These are phyloP conservation scores for Clitoria ternatea DNA, from an alignment of 306 rosid genomes.

Conservation along the genomic window DNA sequence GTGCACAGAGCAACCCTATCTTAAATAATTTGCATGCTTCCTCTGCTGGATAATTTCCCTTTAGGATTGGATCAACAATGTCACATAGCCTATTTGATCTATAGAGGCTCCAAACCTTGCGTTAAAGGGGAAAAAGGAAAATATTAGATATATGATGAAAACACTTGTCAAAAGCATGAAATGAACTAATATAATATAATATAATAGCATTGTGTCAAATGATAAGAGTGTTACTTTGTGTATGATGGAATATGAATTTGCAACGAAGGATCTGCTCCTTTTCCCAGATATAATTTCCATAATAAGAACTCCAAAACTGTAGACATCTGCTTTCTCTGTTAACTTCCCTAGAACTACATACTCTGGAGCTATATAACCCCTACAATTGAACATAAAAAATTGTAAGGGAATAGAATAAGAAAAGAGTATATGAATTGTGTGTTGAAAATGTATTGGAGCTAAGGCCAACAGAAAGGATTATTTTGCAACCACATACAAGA, in stretches of 20 bases:
- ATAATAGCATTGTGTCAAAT: neutral
- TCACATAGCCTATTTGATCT: constrained; percentile 24
- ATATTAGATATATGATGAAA: neutral
- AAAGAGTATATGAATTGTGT: neutral
- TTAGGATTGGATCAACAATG: constrained; percentile 27
- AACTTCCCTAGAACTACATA: constrained; percentile 61
- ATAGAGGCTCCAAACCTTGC: constrained; percentile 36
- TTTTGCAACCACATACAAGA: neutral
- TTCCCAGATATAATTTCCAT: constrained; percentile 60
- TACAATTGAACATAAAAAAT: neutral
- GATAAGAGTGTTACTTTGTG: neutral
- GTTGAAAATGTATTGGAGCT: neutral
- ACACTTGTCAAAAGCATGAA: neutral
- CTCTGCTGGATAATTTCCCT: constrained; percentile 16
- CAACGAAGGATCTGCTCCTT: constrained; percentile 33
- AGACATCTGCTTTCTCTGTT: constrained; percentile 73
- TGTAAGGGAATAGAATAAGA: neutral
- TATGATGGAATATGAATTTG: constrained; percentile 22
- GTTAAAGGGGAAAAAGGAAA: neutral
- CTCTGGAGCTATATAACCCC: constrained; percentile 90
- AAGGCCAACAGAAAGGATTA: neutral
- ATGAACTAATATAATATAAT: neutral
- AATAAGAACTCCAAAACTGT: constrained; percentile 62
- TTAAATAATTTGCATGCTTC: constrained; percentile 29
- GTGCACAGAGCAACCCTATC: constrained; percentile 38